phyloP scores from a whole-genome alignment of 164 flowering plant genomes.

The Platanus orientalis region DNA sequence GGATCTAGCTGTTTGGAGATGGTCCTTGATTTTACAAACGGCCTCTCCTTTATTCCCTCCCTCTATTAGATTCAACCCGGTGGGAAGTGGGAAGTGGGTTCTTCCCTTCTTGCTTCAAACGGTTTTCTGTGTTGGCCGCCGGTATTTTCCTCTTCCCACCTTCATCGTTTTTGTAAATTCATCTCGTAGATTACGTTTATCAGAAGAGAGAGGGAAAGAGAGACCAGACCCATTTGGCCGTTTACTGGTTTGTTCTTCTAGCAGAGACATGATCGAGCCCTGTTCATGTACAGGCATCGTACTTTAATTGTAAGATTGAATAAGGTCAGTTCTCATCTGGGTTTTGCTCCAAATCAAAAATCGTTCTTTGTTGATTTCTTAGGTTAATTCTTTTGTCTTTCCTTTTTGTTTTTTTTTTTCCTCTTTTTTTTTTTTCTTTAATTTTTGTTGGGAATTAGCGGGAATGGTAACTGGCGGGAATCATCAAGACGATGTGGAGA shows the following conservation, averaged over 20 bases:
- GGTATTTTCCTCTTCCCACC: no score
- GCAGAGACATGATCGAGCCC: constrained; percentile 5
- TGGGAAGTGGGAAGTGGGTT: no score
- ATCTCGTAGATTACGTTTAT: no score
- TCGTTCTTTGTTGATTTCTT: neutral
- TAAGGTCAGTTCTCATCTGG: constrained; percentile 9
- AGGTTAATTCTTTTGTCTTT: neutral
- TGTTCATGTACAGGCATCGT: neutral
- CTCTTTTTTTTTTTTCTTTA: no score
- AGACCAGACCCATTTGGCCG: neutral
- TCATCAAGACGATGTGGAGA: constrained; percentile 41
- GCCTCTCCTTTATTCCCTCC: no score
- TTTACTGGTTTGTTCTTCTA: neutral
- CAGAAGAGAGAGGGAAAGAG: no score
- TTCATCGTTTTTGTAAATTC: no score
- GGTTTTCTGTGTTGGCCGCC: no score
- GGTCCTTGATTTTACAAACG: no score
- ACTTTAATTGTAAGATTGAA: neutral
- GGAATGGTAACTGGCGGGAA: constrained; percentile 29
- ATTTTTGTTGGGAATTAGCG: neutral
- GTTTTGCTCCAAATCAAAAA: constrained; percentile 1
- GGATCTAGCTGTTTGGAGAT: no score
- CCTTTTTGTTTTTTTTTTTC: neutral
- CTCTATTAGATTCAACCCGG: no score
- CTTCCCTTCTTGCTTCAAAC: no score